Base-by-base conservation (phyloP, 1,139 yeast genomes). In the Magnusiomyces suaveolens region DNA sequence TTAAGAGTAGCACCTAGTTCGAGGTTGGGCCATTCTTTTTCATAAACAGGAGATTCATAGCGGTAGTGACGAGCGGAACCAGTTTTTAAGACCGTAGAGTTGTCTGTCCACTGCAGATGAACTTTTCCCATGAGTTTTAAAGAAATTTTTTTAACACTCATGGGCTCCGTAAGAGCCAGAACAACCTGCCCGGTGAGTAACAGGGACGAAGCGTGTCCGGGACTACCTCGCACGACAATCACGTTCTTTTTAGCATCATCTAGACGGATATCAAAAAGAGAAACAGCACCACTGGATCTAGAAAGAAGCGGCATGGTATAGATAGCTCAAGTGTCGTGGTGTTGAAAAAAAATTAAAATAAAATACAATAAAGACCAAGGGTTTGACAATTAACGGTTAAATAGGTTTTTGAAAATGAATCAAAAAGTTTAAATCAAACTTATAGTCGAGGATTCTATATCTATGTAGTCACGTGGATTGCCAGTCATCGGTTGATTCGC, bases 191-290 rank as follows among this genome's bases (percentile, higher is more conserved):
- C 98, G 0, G 84, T 73, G 41, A 92, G 68, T 16, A 85, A 71
- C 1, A 82, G 87, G 1, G 96, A 84, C 0, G 88, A 78, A 0
- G 97, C 96, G 55, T 84, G 92, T 49, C 78, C 77, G 1, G 85
- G 80, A 1, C 81, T 64, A 0, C 98, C 98, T 62, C 90, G 84
- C 43, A 92, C 69, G 2, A 92, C 80, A 21, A 92, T 71, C 6
- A 89, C 94, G 65, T 89, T 95, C 60, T 83, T 84, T 50, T 87
- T 94, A 16, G 78, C 72, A 49, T 87, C 81, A 53, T 79, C 77
- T 49, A 84, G 69, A 54, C 89, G 72, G 59, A 84, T 80, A 57
- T 82, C 87, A 63, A 82, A 80, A 44, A 82, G 69, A 1, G 84
- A 72, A 1, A 49, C 36, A 23, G 53, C 18, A 14, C 47, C 47